Evolutionary conservation across 225 moss, liverwort and hornwort genomes (phyloP), one percentile per base, ranked within the genome.

Genomic region (Marchantia polymorpha): DNA sequence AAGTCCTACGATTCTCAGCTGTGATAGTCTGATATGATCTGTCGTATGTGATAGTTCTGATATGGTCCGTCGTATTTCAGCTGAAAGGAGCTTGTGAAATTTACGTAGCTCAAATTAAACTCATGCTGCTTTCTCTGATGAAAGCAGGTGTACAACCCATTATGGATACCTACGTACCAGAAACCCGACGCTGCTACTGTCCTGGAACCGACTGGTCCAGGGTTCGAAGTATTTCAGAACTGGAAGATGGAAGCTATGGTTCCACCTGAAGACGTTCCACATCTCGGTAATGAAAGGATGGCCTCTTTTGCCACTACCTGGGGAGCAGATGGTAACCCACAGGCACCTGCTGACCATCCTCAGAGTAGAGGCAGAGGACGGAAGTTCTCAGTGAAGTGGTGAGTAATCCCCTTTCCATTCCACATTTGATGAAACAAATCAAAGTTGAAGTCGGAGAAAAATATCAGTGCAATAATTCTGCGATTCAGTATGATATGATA

Each of bases 221-320:
- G 68, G n/a, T 79, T 79, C 22, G 78, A 79, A 29, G 25, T 79
- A 30, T 69, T 69, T 14, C 69, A 79, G 60, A 53, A 79, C 15
- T 79, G 78, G 78, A 79, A 56, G 78, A 68, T 79, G 69, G 78
- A 79, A 79, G 20, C 27, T 16, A 69, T 79, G 78, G 19, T 55
- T 69, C 19, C 54, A 54, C 78, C 68, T 39, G 30, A 53, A 23
- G 13, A 2, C 5, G 20, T 10, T 46, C 54, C 55, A 20, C 78
- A 69, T 46, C 54, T 79, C 12, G 69, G 67, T 53, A 79, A 30
- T 46, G 78, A 69, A 69, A 59, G 53, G 22, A 60, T 59, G 31
- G 64, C 75, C 56, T 22, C 75, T 75, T 39, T 39, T 31, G 75
- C 46, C 20, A 22, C 5, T 58, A 58, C 58, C 17, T 15, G 26